phyloP scores from a whole-genome alignment of 225 moss, liverwort and hornwort genomes.

The Anthoceros angustus region DNA sequence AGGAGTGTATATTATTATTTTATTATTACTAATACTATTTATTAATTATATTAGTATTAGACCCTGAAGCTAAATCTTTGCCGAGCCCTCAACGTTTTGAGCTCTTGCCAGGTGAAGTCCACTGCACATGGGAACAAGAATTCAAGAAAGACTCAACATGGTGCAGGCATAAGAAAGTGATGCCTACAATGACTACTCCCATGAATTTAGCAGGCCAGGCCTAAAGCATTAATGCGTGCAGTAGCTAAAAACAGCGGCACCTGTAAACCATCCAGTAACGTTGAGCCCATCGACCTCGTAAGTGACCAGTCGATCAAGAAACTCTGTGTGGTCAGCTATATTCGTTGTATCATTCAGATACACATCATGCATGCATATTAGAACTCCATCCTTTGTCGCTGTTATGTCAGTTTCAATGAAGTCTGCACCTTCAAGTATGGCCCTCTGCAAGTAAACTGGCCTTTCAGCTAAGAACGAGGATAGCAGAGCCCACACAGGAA shows the following conservation, averaged over 20 bases:
- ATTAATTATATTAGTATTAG: too few species aligned
- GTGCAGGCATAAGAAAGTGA: background rate
- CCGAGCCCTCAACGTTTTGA: constrained; percentile 57
- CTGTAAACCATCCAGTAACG: constrained; percentile 49
- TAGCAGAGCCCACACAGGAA: background rate
- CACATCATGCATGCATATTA: constrained; percentile 70
- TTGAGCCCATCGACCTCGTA: constrained; percentile 47
- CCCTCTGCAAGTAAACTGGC: constrained; percentile 32
- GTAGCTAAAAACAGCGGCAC: constrained; percentile 10
- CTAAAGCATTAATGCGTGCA: too few species aligned
- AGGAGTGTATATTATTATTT: too few species aligned
- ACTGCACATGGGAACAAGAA: constrained; percentile 24
- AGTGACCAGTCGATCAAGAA: constrained; percentile 48
- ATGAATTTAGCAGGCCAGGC: background rate
- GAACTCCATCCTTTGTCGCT: constrained; percentile 54
- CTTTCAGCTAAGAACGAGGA: background rate
- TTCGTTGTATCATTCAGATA: constrained; percentile 41
- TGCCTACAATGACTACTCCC: background rate
- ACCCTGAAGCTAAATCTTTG: constrained; percentile 55
- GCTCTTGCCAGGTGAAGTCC: constrained; percentile 73
- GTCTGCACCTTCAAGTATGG: constrained; percentile 61
- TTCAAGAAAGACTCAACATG: background rate
- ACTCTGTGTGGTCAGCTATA: constrained; percentile 40
- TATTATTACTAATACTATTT: too few species aligned
- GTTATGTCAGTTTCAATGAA: constrained; percentile 79